Evolutionary conservation across 2,329 filamentous ascomycete genomes (phyloP), one percentile per base, ranked within the genome.

Genomic region (Neofusicoccum kwambonambiense): DNA sequence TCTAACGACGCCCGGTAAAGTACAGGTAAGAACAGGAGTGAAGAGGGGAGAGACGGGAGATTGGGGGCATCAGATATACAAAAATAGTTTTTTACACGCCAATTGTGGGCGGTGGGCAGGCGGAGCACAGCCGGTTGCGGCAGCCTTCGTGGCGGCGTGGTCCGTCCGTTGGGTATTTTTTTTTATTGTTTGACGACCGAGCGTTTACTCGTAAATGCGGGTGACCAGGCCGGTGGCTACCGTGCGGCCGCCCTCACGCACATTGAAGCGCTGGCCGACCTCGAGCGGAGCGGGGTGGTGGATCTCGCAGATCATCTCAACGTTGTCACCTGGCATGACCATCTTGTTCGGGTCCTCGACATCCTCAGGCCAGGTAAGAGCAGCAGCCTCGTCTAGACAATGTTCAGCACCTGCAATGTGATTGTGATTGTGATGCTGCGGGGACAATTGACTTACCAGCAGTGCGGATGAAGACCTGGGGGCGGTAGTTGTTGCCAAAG

Each of bases 271-370:
- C 84, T 97, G 92, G 72, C 95, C 94, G 68, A 87, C 83, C 83
- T 99, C 95, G 69, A 97, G 82, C 66, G 94, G 94, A 74, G 96
- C 87, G 68, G 94, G 92, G 80, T 90, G 84, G 81, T 92, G 87
- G 76, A 97, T 89, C 73, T 90, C 87, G 78, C 93, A 90, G 69
- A 95, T 83, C 93, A 99, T 97, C 86, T 99, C 95, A 71, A 97
- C 88, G 81, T 99, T 99, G 87, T 99, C 95, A 79, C 95, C 95
- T 61, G 95, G 95, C 93, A 97, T 96, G 80, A 97, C 89, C 84
- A 93, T 90, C 85, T 92, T 93, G 69, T 84, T 77, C 66, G 85
- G 80, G 72, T 94, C 89, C 78, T 90, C 89, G 68, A 86, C 90
- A 68, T 90, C 91, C 74, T 95, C 93, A 63, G 93, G 92, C 89